Percentiles rank a stretch among this genome's conserved stretches.
Conservation (phyloP, 2,329 filamentous ascomycete species). For the Metarhizium anisopliae region DNA sequence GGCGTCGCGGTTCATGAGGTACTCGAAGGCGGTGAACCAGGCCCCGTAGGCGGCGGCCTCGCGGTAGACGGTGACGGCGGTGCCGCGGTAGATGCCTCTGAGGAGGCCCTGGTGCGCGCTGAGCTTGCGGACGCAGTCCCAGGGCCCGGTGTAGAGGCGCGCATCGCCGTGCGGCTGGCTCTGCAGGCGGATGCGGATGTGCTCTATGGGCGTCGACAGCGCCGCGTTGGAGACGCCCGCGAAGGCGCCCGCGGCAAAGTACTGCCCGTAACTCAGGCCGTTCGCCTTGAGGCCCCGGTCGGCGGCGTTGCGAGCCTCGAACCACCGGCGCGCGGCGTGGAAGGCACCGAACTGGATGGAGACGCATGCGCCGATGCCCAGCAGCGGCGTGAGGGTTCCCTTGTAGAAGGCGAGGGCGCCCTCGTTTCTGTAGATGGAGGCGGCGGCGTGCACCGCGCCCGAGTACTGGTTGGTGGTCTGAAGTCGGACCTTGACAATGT, state of each 20-base stretch:
- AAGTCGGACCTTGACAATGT: conserved; percentile 95
- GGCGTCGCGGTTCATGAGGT: conserved; percentile 86
- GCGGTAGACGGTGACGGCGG: conserved; percentile 74
- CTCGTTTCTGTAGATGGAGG: conserved; percentile 78
- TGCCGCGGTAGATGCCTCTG: conserved; percentile 75
- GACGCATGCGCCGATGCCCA: conserved; percentile 94
- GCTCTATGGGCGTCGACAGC: conserved; percentile 88
- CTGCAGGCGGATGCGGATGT: conserved; percentile 91
- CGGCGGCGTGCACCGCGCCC: conserved; percentile 70
- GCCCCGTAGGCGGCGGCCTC: conserved; percentile 92
- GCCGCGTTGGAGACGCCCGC: conserved; percentile 85
- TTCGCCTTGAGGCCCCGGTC: conserved; percentile 38
- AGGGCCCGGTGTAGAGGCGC: conserved; percentile 71
- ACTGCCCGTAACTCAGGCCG: conserved; percentile 70
- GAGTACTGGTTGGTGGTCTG: conserved; percentile 81
- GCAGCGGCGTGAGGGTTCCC: conserved; percentile 85
- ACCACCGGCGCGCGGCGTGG: conserved; percentile 78
- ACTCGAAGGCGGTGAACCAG: conserved; percentile 95
- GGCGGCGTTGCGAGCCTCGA: conserved; percentile 69
- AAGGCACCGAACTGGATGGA: conserved; percentile 99
- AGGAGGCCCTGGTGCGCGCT: conserved; percentile 54
- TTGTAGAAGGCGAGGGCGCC: conserved; percentile 95
- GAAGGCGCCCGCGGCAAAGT: conserved; percentile 85
- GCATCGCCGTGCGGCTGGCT: conserved; percentile 84
- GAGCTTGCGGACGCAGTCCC: conserved; percentile 87